A percentile compares a stretch with the other conserved stretches of the same genome.
Conservation (phyloP, 441 rosid genomes). For the Adansonia gregorii region DNA sequence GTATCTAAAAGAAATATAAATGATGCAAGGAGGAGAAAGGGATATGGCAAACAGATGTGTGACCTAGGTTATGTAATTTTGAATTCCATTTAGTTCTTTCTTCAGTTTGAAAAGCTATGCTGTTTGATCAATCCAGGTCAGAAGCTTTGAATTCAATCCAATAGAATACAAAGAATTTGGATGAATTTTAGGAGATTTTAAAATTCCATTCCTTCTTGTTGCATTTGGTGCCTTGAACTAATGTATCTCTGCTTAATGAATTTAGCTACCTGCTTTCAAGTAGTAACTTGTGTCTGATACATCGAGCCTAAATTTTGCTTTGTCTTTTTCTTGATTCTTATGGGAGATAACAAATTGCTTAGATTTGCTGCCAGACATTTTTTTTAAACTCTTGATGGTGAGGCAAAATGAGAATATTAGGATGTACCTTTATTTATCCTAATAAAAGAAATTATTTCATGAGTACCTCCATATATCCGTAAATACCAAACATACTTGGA, state of each 20-base stretch:
- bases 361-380: neutral
- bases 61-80: neutral
- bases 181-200: neutral
- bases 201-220: neutral
- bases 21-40: neutral
- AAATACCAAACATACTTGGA: neutral
- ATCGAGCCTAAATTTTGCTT: neutral
- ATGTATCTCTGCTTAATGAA: neutral
- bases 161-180: neutral
- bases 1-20: neutral
- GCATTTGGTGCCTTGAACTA: neutral
- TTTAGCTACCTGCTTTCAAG: neutral
- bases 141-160: slow-evolving; percentile 5
- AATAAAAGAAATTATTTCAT: neutral
- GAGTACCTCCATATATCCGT: neutral
- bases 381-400: neutral
- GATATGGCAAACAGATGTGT: neutral
- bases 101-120: slow-evolving; percentile 6
- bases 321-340: neutral
- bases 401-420: neutral
- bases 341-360: neutral
- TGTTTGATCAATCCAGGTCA: neutral
- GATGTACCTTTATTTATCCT: neutral
- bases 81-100: neutral
- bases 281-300: neutral